phyloP scores from a whole-genome alignment of 148 eudicot species.

The Silene latifolia region DNA sequence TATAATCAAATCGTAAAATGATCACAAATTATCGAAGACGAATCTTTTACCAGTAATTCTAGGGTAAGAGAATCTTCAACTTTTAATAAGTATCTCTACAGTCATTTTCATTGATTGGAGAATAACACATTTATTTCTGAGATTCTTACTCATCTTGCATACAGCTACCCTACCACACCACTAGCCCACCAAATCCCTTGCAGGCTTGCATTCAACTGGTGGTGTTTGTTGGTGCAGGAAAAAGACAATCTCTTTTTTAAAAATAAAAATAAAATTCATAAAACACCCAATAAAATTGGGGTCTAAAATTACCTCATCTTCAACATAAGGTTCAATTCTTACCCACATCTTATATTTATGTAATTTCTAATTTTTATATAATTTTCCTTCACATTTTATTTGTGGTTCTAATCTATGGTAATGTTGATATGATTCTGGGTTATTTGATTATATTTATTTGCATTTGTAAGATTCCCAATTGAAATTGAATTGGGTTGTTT shows the following conservation, averaged over 20 bases:
- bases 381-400: neutral
- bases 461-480: neutral
- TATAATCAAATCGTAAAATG: too few species aligned
- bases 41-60: too few species aligned
- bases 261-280: too few species aligned
- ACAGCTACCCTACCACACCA: neutral
- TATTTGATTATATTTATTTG: neutral
- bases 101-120: too few species aligned
- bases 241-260: neutral
- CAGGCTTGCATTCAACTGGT: neutral
- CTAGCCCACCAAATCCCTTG: neutral
- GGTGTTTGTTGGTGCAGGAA: neutral
- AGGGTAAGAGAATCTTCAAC: too few species aligned
- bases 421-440: constrained; percentile 11
- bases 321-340: constrained; percentile 12
- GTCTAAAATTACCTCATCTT: neutral
- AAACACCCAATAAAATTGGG: neutral
- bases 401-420: constrained; percentile 21
- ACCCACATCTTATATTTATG: constrained; percentile 25
- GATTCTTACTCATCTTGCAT: too few species aligned
- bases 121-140: too few species aligned
- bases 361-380: neutral
- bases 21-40: too few species aligned
- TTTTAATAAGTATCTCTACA: too few species aligned
- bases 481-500: constrained; percentile 10